These are phyloP conservation scores for Zymoseptoria brevis DNA, from an alignment of 2,329 filamentous ascomycete species.

Conservation along the genomic window DNA sequence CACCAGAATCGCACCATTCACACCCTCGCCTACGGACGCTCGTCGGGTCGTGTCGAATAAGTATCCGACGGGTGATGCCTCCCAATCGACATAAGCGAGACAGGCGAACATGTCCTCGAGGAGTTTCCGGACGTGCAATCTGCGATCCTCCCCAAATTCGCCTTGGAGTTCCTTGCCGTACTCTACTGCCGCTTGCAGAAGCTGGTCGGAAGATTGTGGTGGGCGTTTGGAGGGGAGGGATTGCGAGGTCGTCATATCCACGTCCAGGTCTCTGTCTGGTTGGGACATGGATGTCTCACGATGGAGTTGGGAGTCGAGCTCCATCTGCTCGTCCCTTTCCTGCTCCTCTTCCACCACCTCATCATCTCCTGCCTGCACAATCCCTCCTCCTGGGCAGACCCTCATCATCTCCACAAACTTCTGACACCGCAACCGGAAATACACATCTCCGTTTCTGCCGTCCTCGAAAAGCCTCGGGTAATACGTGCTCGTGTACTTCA, in stretches of 20 bases:
- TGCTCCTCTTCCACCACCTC: constrained; percentile 28
- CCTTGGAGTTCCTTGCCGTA: constrained; percentile 73
- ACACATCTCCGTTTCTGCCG: constrained; percentile 62
- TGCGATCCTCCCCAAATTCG: constrained; percentile 66
- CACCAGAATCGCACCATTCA: constrained; percentile 92
- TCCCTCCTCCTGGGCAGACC: constrained; percentile 52
- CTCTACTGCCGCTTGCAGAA: constrained; percentile 62
- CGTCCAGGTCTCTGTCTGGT: constrained; percentile 21
- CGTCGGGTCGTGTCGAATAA: constrained; percentile 69
- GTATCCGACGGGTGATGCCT: constrained; percentile 67
- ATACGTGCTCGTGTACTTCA: constrained; percentile 69
- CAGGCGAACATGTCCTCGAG: constrained; percentile 81
- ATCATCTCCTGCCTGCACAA: neutral
- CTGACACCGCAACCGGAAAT: constrained; percentile 79
- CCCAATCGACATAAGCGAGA: constrained; percentile 76
- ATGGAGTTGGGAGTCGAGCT: constrained; percentile 47
- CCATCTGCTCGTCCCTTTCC: constrained; percentile 44
- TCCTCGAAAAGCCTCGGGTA: constrained; percentile 74
- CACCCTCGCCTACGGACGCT: constrained; percentile 75
- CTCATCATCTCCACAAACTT: constrained; percentile 95
- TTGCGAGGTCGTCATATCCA: constrained; percentile 27
- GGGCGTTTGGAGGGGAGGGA: constrained; percentile 22
- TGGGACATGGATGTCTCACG: constrained; percentile 19
- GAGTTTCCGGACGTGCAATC: constrained; percentile 62
- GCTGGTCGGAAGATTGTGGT: constrained; percentile 33